Percentiles rank a stretch among this genome's conserved stretches.
These are phyloP conservation scores for Lachnellula subtilissima DNA, from an alignment of 2,329 filamentous ascomycete species.

Conservation along the genomic window DNA sequence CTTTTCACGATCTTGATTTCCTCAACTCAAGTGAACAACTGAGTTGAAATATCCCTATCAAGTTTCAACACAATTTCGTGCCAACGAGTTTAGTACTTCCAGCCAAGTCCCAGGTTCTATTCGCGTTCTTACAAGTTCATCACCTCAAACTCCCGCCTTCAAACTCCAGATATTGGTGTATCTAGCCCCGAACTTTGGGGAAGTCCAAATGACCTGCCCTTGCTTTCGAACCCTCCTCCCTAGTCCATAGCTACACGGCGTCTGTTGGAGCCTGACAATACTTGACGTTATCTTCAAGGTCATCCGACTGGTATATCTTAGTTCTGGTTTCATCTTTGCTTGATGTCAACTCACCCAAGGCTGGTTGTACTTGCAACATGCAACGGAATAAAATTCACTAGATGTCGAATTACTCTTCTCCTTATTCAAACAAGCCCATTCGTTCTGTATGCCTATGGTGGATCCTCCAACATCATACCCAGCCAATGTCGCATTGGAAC, in stretches of 20 bases:
- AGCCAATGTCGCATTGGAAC: slow-evolving; percentile 6
- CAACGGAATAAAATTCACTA: neutral
- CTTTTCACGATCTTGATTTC: no score
- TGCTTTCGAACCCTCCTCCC: neutral
- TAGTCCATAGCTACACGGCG: neutral
- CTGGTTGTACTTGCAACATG: slow-evolving; percentile 1
- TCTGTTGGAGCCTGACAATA: neutral
- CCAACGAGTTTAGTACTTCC: no score
- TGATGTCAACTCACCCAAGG: neutral
- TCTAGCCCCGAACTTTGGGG: neutral
- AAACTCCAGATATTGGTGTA: neutral
- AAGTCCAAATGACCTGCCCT: neutral
- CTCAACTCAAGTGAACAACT: no score
- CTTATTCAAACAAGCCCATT: slow-evolving; percentile 3
- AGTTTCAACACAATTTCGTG: no score
- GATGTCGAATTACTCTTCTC: neutral
- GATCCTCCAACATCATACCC: slow-evolving; percentile 7
- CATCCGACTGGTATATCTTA: neutral
- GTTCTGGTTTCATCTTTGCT: no score
- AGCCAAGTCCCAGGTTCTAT: no score
- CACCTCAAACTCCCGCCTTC: neutral
- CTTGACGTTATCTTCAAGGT: neutral
- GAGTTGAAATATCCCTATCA: no score
- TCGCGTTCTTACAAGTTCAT: no score
- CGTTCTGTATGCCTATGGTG: slow-evolving; percentile 2